Evolutionary conservation across 352 stramenopile genomes (phyloP), one percentile per base, ranked within the genome.

Genomic region (Poterioochromonas sp.): DNA sequence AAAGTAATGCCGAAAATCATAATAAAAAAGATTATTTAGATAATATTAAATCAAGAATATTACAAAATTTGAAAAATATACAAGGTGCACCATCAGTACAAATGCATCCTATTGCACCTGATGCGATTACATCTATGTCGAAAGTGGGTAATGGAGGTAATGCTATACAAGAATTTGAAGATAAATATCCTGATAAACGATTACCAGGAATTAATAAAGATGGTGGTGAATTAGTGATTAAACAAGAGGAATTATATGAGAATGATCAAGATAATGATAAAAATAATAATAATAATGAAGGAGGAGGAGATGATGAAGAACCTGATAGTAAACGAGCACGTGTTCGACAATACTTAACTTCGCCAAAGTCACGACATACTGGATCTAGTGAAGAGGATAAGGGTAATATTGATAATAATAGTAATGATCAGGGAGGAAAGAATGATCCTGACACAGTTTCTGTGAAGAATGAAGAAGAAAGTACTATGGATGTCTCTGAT

Each of bases 31-130:
- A 87, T 32, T 83, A 88, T 39, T 76, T 90, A 15, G 83, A 92
- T 18, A 84, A 83, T 51, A 81, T 84, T 51, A 87, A 71, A 26
- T 35, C 63, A 12, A 86, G 92, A 44, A 86, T 99, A 1, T 88
- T 98, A 63, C 89, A 97, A 76, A 95, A 98, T 80, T 88, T 99
- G 18, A 86, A 90, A 60, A 86, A 94, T 79, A 86, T 99, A 49
- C 91, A 98, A 73, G 90, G 90, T 39, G 93, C 97, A n/a, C 96
- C 96, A 15, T 95, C 85, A 58, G 93, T 98, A 20, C 94, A 95
- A 78, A 97, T 98, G 84, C 89, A 95, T 43, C 83, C 93, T 78
- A 89, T 96, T n/a, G 88, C 88, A 41, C 86, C 86, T 12, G 70
- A 86, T 37, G 49, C 65, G 58, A 11, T n/a, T n/a, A n/a, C n/a